These are phyloP conservation scores for Leccinum imitatum DNA, from an alignment of 768 basidiomycete species.

Conservation along the genomic window DNA sequence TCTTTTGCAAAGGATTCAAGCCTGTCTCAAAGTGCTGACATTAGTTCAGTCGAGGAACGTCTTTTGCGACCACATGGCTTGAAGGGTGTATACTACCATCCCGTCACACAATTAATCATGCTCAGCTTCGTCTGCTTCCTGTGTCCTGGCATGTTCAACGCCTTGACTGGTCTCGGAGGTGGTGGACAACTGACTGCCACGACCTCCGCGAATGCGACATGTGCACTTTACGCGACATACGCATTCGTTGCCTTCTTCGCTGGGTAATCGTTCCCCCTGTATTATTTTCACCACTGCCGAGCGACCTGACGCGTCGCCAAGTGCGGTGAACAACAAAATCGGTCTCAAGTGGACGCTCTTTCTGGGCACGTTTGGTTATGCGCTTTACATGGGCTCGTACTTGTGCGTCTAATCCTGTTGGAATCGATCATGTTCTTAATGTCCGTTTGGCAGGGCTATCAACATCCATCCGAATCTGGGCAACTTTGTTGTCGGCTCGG, in stretches of 20 bases:
- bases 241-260: constrained; percentile 60
- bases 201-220: constrained; percentile 69
- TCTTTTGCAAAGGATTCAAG: constrained; percentile 6
- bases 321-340: constrained; percentile 50
- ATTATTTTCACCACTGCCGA: too few relatives aligned
- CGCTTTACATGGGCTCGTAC: constrained; percentile 70
- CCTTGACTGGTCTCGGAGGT: constrained; percentile 73
- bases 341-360: constrained; percentile 70
- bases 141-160: constrained; percentile 68
- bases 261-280: constrained; percentile 48
- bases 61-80: constrained; percentile 49
- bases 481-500: constrained; percentile 67
- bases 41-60: constrained; percentile 19
- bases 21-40: background rate
- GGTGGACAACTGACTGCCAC: constrained; percentile 68
- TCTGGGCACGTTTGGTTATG: constrained; percentile 70
- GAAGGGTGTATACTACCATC: constrained; percentile 56
- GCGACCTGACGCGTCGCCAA: too few relatives aligned
- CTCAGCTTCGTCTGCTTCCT: constrained; percentile 67
- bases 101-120: constrained; percentile 57
- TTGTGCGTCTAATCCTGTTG: constrained; percentile 43
- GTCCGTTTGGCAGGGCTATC: background rate
- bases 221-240: constrained; percentile 62
- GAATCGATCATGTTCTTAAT: too few relatives aligned
- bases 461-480: constrained; percentile 65